Base-by-base conservation (phyloP, 441 rosid species). In the Croton setiger region DNA sequence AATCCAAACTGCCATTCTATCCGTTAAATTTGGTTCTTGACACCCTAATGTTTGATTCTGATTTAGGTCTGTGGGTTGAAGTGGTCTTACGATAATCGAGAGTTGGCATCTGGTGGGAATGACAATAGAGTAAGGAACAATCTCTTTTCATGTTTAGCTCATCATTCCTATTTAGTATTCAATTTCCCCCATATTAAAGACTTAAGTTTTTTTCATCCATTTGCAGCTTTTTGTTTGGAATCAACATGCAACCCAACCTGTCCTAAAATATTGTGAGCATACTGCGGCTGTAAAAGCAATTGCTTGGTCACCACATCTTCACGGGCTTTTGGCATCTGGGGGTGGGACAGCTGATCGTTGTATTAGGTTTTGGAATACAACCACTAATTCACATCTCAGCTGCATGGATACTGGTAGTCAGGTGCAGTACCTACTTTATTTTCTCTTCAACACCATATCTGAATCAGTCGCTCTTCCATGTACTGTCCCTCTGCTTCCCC, bases 301-400 rank as follows among this genome's bases (percentile, higher is more conserved):
- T 74, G 96, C 98, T 62, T 94, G 98, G 97, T 94, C 98, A 66
- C 97, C 98, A 4, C 98, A 91, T 86, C 88, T 91, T 72, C 96
- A 91, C 60, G 98, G 98, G 56, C 98, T 94, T 75, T 95, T 94
- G 77, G 98, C 96, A 59, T 94, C 97, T 64, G 98, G 98, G 31
- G 98, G 98, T 39, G 98, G 98, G 37, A 91, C 98, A 51, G 97
- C 98, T 56, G 98, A 91, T 69, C 84, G 96, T 59, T 94, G 96
- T 75, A 88, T 91, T 74, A 90, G 98, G 13, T 94, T 91, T 75
- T 91, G 98, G 98, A 94, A 94, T 74, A 94, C 98, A 67, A 81
- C 93, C n/a, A 88, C 96, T 1, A 91, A 91, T 74, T 87, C 96
- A 39, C 97, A 88, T 53, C 83, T 94, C 56, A 91, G 93, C 75